Percentiles rank a stretch among this genome's conserved stretches.
These are phyloP conservation scores for Aspergillus homomorphus DNA, from an alignment of 495 filamentous ascomycete species.

Conservation along the genomic window DNA sequence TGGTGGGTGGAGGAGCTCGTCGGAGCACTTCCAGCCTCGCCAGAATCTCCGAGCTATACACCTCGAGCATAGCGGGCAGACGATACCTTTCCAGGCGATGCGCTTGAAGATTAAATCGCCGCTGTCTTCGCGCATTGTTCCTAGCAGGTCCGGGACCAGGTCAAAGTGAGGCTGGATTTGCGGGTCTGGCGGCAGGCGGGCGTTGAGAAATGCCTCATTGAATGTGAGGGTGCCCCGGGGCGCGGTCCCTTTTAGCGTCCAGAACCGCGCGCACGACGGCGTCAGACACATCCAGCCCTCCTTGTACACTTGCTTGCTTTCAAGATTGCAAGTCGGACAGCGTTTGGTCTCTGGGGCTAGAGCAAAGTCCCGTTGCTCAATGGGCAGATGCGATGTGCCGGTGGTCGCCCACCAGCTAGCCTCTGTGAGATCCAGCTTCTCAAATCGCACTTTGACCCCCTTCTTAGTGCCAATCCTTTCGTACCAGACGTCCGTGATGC, in stretches of 20 bases:
- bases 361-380: conserved; percentile 23
- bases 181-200: conserved; percentile 34
- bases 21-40: conserved; percentile 60
- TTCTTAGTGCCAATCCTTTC: conserved; percentile 51
- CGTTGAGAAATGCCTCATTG: conserved; percentile 54
- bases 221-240: conserved; percentile 46
- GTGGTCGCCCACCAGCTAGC: conserved; percentile 69
- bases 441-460: conserved; percentile 59
- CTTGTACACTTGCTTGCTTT: conserved; percentile 46
- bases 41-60: conserved; percentile 63
- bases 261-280: conserved; percentile 55
- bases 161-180: conserved; percentile 34
- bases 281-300: conserved; percentile 72
- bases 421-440: conserved; percentile 59
- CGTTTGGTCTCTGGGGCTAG: conserved; percentile 16
- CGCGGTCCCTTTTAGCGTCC: conserved; percentile 33
- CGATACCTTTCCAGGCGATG: conserved; percentile 60
- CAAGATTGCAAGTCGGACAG: conserved; percentile 41
- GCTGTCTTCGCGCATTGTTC: conserved; percentile 29
- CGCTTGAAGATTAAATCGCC: conserved; percentile 30
- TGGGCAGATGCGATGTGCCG: conserved; percentile 17
- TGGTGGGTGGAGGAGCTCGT: conserved; percentile 7
- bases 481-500: conserved; percentile 68
- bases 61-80: conserved; percentile 66
- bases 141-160: conserved; percentile 37